These are phyloP conservation scores for Pythium aquatile DNA, from an alignment of 352 stramenopile species.

Conservation along the genomic window DNA sequence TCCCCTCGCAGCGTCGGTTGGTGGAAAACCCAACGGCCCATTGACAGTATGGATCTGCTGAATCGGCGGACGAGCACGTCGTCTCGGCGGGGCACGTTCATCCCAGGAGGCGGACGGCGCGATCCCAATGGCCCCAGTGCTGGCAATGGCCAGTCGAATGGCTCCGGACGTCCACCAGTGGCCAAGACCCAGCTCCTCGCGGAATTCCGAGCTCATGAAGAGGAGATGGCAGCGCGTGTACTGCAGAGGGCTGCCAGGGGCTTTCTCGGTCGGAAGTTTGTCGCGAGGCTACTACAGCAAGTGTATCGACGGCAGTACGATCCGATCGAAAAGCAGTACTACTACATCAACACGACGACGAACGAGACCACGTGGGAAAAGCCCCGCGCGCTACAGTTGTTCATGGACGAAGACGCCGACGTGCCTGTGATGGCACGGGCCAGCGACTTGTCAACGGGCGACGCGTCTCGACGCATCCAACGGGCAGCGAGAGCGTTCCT, in stretches of 20 bases:
- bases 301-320: constrained; percentile 68
- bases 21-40: background rate
- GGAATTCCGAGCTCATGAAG: constrained; percentile 61
- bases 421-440: constrained; percentile 8
- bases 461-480: constrained; percentile 55
- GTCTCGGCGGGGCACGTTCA: constrained; percentile 23
- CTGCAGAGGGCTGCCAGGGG: constrained; percentile 42
- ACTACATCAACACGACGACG: constrained; percentile 67
- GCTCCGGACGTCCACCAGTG: background rate
- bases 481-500: constrained; percentile 40
- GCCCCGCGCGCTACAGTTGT: constrained; percentile 41
- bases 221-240: constrained; percentile 44
- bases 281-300: constrained; percentile 36
- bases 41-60: constrained; percentile 16
- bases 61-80: constrained; percentile 12
- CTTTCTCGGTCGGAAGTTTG: constrained; percentile 40
- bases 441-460: constrained; percentile 21
- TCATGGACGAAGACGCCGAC: constrained; percentile 33
- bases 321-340: constrained; percentile 54
- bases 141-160: background rate
- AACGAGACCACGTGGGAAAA: constrained; percentile 63
- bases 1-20: background rate
- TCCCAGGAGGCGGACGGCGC: constrained; percentile 22
- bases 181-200: constrained; percentile 37
- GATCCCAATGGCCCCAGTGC: background rate